These are phyloP conservation scores for Galerina sulciceps DNA, from an alignment of 768 basidiomycete species.

Conservation along the genomic window DNA sequence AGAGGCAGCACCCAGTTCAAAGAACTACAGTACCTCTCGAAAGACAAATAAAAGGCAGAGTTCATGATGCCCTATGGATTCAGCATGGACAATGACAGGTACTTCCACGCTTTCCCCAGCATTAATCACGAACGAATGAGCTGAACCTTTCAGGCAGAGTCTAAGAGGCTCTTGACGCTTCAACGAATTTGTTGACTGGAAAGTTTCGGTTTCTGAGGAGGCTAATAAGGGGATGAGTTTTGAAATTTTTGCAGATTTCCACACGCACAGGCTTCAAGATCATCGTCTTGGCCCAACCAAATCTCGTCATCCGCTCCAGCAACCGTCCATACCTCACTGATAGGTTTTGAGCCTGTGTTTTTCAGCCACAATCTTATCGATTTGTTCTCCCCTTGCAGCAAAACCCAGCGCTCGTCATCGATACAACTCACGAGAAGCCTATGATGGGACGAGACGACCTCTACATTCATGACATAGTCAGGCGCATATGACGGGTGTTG, in stretches of 20 bases:
- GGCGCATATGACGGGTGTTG: constrained; percentile 73
- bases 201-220: constrained; percentile 35
- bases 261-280: constrained; percentile 18
- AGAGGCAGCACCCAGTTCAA: background rate
- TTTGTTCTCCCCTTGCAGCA: constrained; percentile 74
- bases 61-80: constrained; percentile 48
- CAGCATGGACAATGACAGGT: constrained; percentile 59
- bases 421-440: constrained; percentile 62
- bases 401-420: constrained; percentile 51
- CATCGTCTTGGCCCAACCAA: constrained; percentile 45
- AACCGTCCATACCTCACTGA: constrained; percentile 77
- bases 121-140: constrained; percentile 31
- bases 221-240: constrained; percentile 1
- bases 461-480: constrained; percentile 62
- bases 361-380: constrained; percentile 58
- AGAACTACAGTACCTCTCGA: constrained; percentile 26
- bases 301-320: constrained; percentile 63
- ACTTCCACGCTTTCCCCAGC: constrained; percentile 57
- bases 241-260: background rate
- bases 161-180: constrained; percentile 45
- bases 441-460: constrained; percentile 69
- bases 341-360: constrained; percentile 64
- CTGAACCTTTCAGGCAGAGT: constrained; percentile 42
- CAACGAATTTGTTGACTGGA: constrained; percentile 59
- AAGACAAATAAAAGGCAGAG: constrained; percentile 59